Evolutionary conservation across 345 rosid species (phyloP).

Genomic region (Populus alba): DNA sequence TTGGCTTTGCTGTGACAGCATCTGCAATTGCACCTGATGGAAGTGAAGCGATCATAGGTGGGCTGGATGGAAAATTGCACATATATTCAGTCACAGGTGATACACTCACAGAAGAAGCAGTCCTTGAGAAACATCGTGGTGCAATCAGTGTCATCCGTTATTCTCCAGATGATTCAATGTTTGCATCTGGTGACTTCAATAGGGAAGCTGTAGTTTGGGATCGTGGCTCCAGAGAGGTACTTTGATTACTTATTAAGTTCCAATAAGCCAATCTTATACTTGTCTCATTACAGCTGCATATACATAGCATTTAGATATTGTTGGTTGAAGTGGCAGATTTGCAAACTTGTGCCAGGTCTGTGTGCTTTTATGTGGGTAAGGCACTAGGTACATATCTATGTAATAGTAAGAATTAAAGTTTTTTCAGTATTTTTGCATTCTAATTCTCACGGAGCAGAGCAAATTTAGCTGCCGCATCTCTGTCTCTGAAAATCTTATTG

Average conservation of each 20-base stretch:
- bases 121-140: conserved; percentile 86
- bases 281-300: background rate
- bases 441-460: background rate
- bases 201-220: conserved; percentile 95
- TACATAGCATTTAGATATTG: background rate
- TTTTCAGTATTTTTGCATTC: background rate
- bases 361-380: background rate
- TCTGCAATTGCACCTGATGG: conserved; percentile 86
- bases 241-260: background rate
- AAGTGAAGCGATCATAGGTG: conserved; percentile 80
- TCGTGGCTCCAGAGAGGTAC: conserved; percentile 74
- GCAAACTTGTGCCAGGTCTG: background rate
- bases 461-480: background rate
- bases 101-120: conserved; percentile 68
- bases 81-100: conserved; percentile 65
- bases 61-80: conserved; percentile 78
- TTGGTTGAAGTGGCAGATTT: background rate
- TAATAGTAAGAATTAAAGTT: background rate
- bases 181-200: conserved; percentile 85
- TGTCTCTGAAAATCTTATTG: background rate
- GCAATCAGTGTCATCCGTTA: conserved; percentile 76
- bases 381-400: background rate
- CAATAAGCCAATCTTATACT: background rate
- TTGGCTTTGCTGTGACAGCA: conserved; percentile 79
- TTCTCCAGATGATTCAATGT: conserved; percentile 89